phyloP scores from a whole-genome alignment of 2,329 filamentous ascomycete genomes.

The Beauveria sp. region DNA sequence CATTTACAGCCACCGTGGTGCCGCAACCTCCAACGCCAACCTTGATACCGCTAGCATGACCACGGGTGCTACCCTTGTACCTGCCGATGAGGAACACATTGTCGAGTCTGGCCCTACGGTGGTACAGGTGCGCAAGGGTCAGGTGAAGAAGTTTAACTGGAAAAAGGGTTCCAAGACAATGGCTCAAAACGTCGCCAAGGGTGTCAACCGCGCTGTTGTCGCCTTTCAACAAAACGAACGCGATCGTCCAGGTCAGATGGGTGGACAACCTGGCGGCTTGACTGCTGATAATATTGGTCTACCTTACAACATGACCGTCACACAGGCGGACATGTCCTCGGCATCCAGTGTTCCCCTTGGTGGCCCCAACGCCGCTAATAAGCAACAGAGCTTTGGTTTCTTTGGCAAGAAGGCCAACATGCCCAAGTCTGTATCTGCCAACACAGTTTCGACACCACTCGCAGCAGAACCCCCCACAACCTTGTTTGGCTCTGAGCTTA shows the following conservation, averaged over 20 bases:
- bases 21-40: conserved; percentile 42
- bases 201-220: conserved; percentile 84
- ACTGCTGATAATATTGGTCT: conserved; percentile 58
- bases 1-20: conserved; percentile 48
- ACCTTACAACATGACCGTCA: conserved; percentile 62
- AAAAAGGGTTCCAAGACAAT: conserved; percentile 93
- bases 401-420: conserved; percentile 53
- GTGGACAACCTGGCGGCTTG: conserved; percentile 45
- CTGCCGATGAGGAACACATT: conserved; percentile 58
- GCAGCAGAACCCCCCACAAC: conserved; percentile 47
- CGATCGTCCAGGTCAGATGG: conserved; percentile 39
- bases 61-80: conserved; percentile 51
- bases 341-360: conserved; percentile 12
- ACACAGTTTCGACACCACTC: conserved; percentile 32
- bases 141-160: conserved; percentile 97
- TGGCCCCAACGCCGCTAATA: conserved; percentile 23
- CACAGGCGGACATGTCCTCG: conserved; percentile 38
- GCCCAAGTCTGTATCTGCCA: conserved; percentile 43
- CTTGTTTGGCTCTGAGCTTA: conserved; percentile 85
- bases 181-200: conserved; percentile 89
- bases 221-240: conserved; percentile 56
- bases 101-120: conserved; percentile 78
- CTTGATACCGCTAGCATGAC: conserved; percentile 46
- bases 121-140: conserved; percentile 88
- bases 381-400: conserved; percentile 58